phyloP scores from a whole-genome alignment of 2,329 filamentous ascomycete genomes.

The Penicillium sp. region DNA sequence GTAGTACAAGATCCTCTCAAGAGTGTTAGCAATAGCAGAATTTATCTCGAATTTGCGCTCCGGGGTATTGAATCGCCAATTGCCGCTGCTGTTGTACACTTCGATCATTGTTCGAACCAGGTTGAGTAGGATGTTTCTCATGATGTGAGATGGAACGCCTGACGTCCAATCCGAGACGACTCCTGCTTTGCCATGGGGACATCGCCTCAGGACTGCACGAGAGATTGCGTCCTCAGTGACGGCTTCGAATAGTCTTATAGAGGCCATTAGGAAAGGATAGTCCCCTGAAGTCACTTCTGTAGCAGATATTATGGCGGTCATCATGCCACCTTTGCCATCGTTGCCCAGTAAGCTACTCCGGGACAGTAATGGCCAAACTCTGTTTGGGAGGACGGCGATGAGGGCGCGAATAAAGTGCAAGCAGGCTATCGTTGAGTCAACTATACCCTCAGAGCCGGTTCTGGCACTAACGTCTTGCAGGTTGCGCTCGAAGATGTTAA shows the following conservation, averaged over 20 bases:
- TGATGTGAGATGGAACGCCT: constrained; percentile 77
- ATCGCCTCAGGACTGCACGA: constrained; percentile 53
- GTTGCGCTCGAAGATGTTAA: constrained; percentile 80
- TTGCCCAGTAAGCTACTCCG: constrained; percentile 79
- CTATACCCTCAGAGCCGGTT: constrained; percentile 66
- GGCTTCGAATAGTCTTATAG: constrained; percentile 73
- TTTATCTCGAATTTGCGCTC: constrained; percentile 73
- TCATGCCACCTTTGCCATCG: constrained; percentile 74
- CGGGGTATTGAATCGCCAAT: constrained; percentile 78
- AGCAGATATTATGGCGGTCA: constrained; percentile 79
- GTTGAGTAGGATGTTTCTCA: constrained; percentile 72
- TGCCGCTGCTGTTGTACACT: constrained; percentile 81
- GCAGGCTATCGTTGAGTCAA: constrained; percentile 74
- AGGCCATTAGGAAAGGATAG: constrained; percentile 77
- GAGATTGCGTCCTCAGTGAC: constrained; percentile 76
- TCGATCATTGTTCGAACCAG: constrained; percentile 79
- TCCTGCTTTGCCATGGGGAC: constrained; percentile 37
- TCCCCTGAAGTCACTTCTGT: constrained; percentile 78
- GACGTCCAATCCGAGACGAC: constrained; percentile 60
- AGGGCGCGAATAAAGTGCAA: constrained; percentile 79
- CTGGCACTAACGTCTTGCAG: constrained; percentile 57
- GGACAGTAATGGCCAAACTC: constrained; percentile 88
- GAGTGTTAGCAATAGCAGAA: constrained; percentile 68
- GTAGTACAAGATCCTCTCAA: constrained; percentile 73
- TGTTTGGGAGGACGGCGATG: constrained; percentile 73